These are phyloP conservation scores for Pseudocercospora pini-densiflorae DNA, from an alignment of 2,329 filamentous ascomycete species.

Conservation along the genomic window DNA sequence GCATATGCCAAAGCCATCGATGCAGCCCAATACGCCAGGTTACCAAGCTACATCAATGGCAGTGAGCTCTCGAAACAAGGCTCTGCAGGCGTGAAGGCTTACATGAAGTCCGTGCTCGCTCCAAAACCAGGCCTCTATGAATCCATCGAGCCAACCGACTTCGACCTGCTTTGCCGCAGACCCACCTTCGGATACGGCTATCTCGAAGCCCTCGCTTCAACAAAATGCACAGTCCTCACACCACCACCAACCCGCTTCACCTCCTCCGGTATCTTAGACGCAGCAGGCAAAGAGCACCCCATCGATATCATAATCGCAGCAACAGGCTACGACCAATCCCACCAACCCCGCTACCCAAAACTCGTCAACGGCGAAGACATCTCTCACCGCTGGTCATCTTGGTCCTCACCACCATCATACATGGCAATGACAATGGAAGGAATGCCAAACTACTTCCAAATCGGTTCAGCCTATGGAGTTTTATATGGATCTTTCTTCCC, in stretches of 20 bases:
- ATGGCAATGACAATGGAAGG: slow-evolving; percentile 25
- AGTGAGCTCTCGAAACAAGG: slow-evolving; percentile 18
- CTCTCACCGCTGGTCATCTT: slow-evolving; percentile 6
- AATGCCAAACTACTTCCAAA: slow-evolving; percentile 31
- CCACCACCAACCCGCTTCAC: slow-evolving; percentile 16
- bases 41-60: slow-evolving; percentile 22
- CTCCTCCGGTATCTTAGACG: slow-evolving; percentile 17
- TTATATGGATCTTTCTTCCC: slow-evolving; percentile 26
- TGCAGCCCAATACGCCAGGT: slow-evolving; percentile 16
- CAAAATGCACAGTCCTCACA: slow-evolving; percentile 26
- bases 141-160: slow-evolving; percentile 22
- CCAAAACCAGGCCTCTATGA: slow-evolving; percentile 22
- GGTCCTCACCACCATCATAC: slow-evolving; percentile 21
- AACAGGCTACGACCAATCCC: slow-evolving; percentile 29
- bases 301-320: slow-evolving; percentile 29
- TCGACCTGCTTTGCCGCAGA: slow-evolving; percentile 25
- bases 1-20: slow-evolving; percentile 24
- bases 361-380: slow-evolving; percentile 26
- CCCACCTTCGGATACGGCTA: slow-evolving; percentile 26
- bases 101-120: slow-evolving; percentile 25
- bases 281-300: slow-evolving; percentile 7
- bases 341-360: slow-evolving; percentile 27
- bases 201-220: slow-evolving; percentile 24
- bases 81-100: slow-evolving; percentile 9
- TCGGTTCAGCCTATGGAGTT: slow-evolving; percentile 22